Evolutionary conservation across 2,329 filamentous ascomycete species (phyloP).

Genomic region (Venturia carpophila): DNA sequence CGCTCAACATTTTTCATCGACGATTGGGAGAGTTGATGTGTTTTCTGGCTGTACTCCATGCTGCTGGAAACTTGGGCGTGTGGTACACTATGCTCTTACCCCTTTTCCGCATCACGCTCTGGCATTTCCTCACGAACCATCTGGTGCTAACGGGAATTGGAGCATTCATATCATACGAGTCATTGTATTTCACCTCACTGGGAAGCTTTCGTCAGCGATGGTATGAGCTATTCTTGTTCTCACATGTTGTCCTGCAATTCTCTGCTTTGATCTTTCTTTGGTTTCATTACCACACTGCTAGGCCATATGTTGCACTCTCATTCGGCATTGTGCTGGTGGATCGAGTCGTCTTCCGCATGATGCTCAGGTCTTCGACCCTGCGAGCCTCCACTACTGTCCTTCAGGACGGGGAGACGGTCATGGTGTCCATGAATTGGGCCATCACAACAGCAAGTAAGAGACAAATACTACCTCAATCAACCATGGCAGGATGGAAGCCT

Average conservation of each 20-base stretch:
- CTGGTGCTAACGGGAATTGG: conserved; percentile 48
- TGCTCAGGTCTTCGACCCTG: conserved; percentile 43
- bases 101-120: conserved; percentile 41
- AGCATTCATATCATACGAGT: conserved; percentile 50
- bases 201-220: conserved; percentile 35
- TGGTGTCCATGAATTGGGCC: conserved; percentile 41
- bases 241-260: conserved; percentile 43
- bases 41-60: conserved; percentile 51
- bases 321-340: conserved; percentile 52
- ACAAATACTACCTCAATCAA: neutral
- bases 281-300: conserved; percentile 49
- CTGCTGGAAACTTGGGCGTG: conserved; percentile 44
- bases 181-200: conserved; percentile 55
- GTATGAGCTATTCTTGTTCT: conserved; percentile 41
- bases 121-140: conserved; percentile 44
- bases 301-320: conserved; percentile 47
- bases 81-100: conserved; percentile 48
- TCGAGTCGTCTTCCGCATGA: conserved; percentile 49
- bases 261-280: conserved; percentile 50
- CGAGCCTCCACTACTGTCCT: conserved; percentile 46
- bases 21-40: conserved; percentile 56
- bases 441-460: conserved; percentile 20
- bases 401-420: conserved; percentile 49
- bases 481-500: conserved; percentile 42
- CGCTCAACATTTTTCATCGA: conserved; percentile 58